Percentiles rank a stretch among this genome's conserved stretches.
Evolutionary conservation across 768 basidiomycete genomes (phyloP).

Genomic region (Calvatia gigantea): DNA sequence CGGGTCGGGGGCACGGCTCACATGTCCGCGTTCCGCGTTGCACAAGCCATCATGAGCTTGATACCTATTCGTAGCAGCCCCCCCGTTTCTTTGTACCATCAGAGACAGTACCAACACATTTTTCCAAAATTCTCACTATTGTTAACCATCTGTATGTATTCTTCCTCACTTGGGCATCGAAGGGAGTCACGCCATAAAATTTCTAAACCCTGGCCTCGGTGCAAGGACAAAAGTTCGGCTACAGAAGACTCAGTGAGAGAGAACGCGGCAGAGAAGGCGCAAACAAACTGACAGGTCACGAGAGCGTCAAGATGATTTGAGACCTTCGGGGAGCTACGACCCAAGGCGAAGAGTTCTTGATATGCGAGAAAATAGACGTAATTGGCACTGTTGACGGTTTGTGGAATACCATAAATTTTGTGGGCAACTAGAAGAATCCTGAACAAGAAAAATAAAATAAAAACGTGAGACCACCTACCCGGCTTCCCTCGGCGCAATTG

Average conservation of each 20-base stretch:
- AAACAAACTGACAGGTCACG: slow-evolving; percentile 58
- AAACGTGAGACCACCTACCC: slow-evolving; percentile 34
- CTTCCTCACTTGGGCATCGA: slow-evolving; percentile 89
- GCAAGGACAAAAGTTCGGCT: slow-evolving; percentile 78
- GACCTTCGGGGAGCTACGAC: slow-evolving; percentile 26
- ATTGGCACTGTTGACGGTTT: slow-evolving; percentile 96
- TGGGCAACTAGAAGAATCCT: slow-evolving; percentile 63
- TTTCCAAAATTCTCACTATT: slow-evolving; percentile 59
- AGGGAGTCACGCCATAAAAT: slow-evolving; percentile 92
- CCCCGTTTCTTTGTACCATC: slow-evolving; percentile 70
- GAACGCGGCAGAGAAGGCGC: not conserved
- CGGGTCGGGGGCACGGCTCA: slow-evolving; percentile 25
- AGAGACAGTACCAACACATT: not conserved
- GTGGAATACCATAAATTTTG: slow-evolving; percentile 94
- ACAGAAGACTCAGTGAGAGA: not conserved
- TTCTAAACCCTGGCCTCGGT: slow-evolving; percentile 94
- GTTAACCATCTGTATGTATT: slow-evolving; percentile 95
- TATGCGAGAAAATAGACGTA: slow-evolving; percentile 96
- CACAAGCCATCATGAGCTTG: slow-evolving; percentile 95
- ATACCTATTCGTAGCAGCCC: slow-evolving; percentile 89
- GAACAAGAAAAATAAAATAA: not conserved
- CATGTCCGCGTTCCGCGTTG: slow-evolving; percentile 58
- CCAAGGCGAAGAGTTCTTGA: slow-evolving; percentile 71
- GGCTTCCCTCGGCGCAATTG: slow-evolving; percentile 84
- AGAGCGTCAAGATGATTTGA: slow-evolving; percentile 60